Evolutionary conservation across 1,284 basidiomycete genomes (phyloP).

Genomic region (Marasmius sp.): DNA sequence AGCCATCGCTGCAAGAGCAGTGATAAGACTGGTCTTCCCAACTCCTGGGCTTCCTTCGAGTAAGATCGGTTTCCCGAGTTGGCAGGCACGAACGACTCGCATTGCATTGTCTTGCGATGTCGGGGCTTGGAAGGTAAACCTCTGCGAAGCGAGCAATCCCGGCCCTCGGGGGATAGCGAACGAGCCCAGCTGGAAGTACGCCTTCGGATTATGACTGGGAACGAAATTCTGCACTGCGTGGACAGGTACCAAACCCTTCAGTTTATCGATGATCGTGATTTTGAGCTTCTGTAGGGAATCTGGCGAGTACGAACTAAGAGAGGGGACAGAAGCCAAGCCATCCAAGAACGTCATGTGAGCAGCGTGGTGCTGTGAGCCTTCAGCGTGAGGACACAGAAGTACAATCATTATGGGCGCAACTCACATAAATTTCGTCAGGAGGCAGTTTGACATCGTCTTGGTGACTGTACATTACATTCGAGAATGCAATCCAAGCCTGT

Average conservation of each 20-base stretch:
- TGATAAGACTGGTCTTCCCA: constrained; percentile 96
- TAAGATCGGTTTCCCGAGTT: constrained; percentile 89
- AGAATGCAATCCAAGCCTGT: constrained; percentile 94
- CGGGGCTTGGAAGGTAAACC: constrained; percentile 86
- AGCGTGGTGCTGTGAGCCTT: constrained; percentile 69
- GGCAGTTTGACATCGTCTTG: constrained; percentile 37
- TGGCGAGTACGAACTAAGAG: constrained; percentile 56
- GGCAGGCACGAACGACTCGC: constrained; percentile 88
- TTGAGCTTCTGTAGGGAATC: constrained; percentile 50
- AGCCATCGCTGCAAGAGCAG: constrained; percentile 81
- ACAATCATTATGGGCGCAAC: constrained; percentile 24
- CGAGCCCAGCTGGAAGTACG: constrained; percentile 65
- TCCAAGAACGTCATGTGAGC: constrained; percentile 87
- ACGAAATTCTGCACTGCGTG: constrained; percentile 26
- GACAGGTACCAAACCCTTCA: constrained; percentile 55
- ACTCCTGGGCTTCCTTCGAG: constrained; percentile 98
- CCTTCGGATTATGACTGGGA: constrained; percentile 33
- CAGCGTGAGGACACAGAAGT: neutral
- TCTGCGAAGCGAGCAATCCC: constrained; percentile 30
- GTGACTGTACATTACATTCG: constrained; percentile 61
- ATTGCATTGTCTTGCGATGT: constrained; percentile 90
- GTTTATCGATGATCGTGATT: constrained; percentile 43
- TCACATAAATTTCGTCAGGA: constrained; percentile 67
- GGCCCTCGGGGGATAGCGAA: constrained; percentile 75
- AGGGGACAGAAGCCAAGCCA: constrained; percentile 78